Evolutionary conservation across 441 rosid species (phyloP).

Genomic region (Theobroma grandiflorum): DNA sequence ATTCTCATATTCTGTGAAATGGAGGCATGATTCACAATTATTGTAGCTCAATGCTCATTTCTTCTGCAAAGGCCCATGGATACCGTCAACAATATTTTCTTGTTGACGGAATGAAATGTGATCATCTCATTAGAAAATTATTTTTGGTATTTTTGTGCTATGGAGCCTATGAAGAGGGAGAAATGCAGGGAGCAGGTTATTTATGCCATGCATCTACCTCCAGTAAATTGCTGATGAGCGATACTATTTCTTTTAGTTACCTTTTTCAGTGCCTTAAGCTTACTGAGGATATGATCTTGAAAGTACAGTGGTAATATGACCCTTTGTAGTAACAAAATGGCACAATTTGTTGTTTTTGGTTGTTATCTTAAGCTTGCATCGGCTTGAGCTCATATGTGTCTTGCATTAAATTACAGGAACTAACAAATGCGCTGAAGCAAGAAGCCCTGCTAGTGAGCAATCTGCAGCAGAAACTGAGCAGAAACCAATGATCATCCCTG

Average conservation of each 20-base stretch:
- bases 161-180: background rate
- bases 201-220: background rate
- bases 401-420: slow-evolving; percentile 37
- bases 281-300: background rate
- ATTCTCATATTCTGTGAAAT: background rate
- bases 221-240: background rate
- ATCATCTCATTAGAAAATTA: background rate
- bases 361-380: background rate
- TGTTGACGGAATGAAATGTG: background rate
- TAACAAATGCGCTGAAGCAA: slow-evolving; percentile 45
- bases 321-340: background rate
- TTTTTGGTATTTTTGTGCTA: background rate
- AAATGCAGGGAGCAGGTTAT: background rate
- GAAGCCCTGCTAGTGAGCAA: slow-evolving; percentile 54
- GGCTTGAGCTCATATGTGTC: background rate
- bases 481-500: slow-evolving; percentile 20
- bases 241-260: background rate
- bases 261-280: background rate
- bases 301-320: background rate
- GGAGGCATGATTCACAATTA: no score
- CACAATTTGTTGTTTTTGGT: background rate
- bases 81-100: background rate
- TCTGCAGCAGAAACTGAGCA: slow-evolving; percentile 46
- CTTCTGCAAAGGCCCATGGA: background rate
- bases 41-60: background rate